Evolutionary conservation across 2,329 filamentous ascomycete genomes (phyloP).

Genomic region (Neofusicoccum ribis): DNA sequence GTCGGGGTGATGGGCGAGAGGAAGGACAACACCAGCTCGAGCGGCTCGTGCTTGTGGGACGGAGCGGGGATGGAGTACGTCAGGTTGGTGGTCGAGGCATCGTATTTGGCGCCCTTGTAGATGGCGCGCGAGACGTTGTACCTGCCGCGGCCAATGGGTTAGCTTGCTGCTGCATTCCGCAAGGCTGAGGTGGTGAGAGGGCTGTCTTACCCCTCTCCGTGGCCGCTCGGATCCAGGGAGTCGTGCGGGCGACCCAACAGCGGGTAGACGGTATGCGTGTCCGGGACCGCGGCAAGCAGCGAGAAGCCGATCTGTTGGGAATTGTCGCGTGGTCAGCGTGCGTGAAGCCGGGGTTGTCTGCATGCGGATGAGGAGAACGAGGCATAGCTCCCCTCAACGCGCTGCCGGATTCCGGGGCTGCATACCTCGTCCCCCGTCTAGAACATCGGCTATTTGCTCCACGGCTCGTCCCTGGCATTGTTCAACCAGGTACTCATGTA

Average conservation of each 20-base stretch:
- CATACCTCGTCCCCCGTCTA: constrained; percentile 68
- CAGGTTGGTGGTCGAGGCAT: constrained; percentile 70
- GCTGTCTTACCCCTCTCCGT: constrained; percentile 39
- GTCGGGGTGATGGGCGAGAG: constrained; percentile 79
- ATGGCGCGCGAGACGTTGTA: constrained; percentile 60
- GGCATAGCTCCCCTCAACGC: constrained; percentile 2
- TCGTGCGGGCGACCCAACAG: constrained; percentile 67
- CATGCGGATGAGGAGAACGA: background rate
- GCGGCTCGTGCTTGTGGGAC: constrained; percentile 36
- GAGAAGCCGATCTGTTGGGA: constrained; percentile 58
- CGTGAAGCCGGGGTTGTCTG: constrained; percentile 13
- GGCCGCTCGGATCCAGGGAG: constrained; percentile 48
- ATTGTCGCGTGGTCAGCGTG: background rate
- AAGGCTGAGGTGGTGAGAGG: background rate
- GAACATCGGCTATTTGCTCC: constrained; percentile 85
- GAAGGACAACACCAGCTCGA: constrained; percentile 64
- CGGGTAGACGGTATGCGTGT: constrained; percentile 62
- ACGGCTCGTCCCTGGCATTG: constrained; percentile 70
- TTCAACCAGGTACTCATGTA: constrained; percentile 58
- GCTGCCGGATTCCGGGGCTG: constrained; percentile 1
- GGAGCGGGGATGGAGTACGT: constrained; percentile 61
- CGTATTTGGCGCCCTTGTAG: constrained; percentile 64
- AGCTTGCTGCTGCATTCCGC: background rate
- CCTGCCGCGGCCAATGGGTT: constrained; percentile 31
- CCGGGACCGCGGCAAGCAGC: constrained; percentile 62